Evolutionary conservation across 345 rosid genomes (phyloP), one percentile per base, ranked within the genome.

Genomic region (Eucalyptus albens): DNA sequence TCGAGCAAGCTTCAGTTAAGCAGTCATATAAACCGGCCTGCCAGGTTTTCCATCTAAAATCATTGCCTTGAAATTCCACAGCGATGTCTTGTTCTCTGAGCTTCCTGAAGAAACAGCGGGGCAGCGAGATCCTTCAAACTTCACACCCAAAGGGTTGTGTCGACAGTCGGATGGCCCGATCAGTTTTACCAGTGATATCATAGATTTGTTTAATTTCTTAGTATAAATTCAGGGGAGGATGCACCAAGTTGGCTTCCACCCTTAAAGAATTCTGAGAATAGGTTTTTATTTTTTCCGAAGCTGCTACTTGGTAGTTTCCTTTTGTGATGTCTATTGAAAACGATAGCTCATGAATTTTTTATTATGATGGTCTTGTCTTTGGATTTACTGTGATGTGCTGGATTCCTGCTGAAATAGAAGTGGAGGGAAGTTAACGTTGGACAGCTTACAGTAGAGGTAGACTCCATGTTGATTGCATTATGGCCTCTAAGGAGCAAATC

Each of bases 31-130:
- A 92, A 90, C 95, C 98, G 13, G 92, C 93, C 87, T 97, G 99
- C 91, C 99, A 96, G 91, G 94, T 97, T 91, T 97, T 97, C 94
- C 99, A 97, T 92, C 92, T 97, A 65, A 94, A 94, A 89, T 92
- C 98, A 21, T 89, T 91, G 56, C 90, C 72, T 81, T 94, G 92
- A 95, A 77, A 37, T 9, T 9, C 27, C 5, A 0, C 15, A 6
- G 26, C 0, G 9, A 37, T 6, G 83, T 77, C 45, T 77, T 77
- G 83, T 77, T 37, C 55, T 62, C 83, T 21, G 7, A 15, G 21
- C 86, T 42, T 69, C 22, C 90, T 8, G 45, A 31, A 59, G 49
- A 27, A 50, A 86, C 40, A 9, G 6, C 2, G 1, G 90, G 50
- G 22, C 87, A 11, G 49, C 5, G 1, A 44, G 14, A 40, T 40